Base-by-base conservation (phyloP, 345 rosid species). In the Raphanus sativus region DNA sequence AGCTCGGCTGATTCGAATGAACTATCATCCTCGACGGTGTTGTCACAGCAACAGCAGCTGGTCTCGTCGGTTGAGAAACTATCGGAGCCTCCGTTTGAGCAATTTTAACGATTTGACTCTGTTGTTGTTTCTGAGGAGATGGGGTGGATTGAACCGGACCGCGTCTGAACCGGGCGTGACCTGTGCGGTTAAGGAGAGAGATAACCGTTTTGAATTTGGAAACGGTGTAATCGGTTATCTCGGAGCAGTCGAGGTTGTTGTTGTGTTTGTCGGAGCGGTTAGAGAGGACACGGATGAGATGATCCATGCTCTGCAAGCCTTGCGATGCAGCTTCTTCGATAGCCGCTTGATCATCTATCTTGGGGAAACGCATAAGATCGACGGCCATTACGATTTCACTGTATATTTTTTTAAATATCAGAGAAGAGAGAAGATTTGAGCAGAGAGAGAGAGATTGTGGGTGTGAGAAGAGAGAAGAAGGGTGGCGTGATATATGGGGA, bases 121-220 rank as follows among this genome's bases (percentile, higher is more conserved):
- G 63, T 38, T 33, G 63, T 21, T 56, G 52, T n/a, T 56, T 33
- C 52, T 3, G 75, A 77, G 80, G 69, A 55, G 65, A 73, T 2
- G 81, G 59, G 5, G 83, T 56, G 0, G 89, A 78, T 8, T 74
- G 89, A 66, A 80, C 67, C 60, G 97, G 98, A 1, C 86, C 95
- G 3, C 97, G 97, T 30, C 97, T 73, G 83, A 94, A 94, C 25
- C 98, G 89, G 45, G 98, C 98, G 74, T 87, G 98, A 12, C 98
- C 98, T 15, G 96, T 89, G 8, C 95, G 86, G 76, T 90, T 84
- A 50, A 89, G 86, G 8, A 89, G 88, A 25, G 96, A 88, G 59
- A 94, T 94, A 7, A 90, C 87, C 8, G 85, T 92, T 70, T 80
- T 88, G 83, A 94, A 94, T 84, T 90, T 90, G 50, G 87, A 82